phyloP scores from a whole-genome alignment of 2,329 filamentous ascomycete species.

The Albifimbria verrucaria region DNA sequence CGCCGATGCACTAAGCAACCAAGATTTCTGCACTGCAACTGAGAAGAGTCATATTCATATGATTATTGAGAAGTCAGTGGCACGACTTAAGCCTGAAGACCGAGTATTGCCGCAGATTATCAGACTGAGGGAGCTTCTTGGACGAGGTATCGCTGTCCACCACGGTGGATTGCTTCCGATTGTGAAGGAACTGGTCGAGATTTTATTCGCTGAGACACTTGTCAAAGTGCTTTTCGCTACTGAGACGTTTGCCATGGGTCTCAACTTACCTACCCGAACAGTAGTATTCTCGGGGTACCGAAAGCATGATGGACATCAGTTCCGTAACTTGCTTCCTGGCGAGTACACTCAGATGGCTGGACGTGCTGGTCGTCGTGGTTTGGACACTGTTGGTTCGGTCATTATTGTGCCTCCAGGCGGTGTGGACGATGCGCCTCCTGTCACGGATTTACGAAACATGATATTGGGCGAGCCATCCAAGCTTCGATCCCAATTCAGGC shows the following conservation, averaged over 20 bases:
- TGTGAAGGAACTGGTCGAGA: conserved; percentile 96
- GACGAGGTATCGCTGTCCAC: conserved; percentile 90
- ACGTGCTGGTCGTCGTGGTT: conserved; percentile 84
- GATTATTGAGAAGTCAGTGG: conserved; percentile 93
- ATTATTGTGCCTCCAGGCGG: conserved; percentile 83
- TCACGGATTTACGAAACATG: conserved; percentile 81
- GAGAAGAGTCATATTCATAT: conserved; percentile 98
- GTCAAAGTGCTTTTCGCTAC: conserved; percentile 98
- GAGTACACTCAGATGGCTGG: conserved; percentile 99
- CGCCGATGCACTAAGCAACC: conserved; percentile 88
- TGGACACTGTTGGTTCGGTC: conserved; percentile 89
- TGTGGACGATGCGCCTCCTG: conserved; percentile 83
- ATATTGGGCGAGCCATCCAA: conserved; percentile 95
- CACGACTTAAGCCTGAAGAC: conserved; percentile 87
- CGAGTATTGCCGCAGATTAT: conserved; percentile 88
- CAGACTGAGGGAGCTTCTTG: conserved; percentile 77
- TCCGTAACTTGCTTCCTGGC: conserved; percentile 86
- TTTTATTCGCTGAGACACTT: conserved; percentile 88
- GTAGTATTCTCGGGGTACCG: conserved; percentile 97
- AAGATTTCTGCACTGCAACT: conserved; percentile 87
- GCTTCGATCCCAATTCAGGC: conserved; percentile 88
- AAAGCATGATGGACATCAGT: conserved; percentile 91
- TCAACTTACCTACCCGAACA: conserved; percentile 92
- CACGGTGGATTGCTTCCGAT: conserved; percentile 93
- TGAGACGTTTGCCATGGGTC: conserved; percentile 97